Evolutionary conservation across 148 eudicot species (phyloP).

Genomic region (Camellia lanceoleosa): DNA sequence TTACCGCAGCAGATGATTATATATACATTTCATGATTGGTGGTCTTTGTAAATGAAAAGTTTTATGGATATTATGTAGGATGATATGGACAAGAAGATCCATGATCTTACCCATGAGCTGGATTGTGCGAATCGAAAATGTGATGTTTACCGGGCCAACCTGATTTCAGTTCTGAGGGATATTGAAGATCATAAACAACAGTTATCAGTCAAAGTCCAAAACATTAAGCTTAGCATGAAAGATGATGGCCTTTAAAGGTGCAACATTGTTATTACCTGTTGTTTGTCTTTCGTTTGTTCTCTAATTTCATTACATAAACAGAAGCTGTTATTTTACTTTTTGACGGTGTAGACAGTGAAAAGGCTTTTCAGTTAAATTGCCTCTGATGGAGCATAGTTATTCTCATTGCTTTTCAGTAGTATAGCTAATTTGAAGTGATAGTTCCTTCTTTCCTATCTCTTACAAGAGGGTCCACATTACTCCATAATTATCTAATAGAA

Average conservation of each 20-base stretch:
- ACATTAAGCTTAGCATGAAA: conserved; percentile 28
- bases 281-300: neutral
- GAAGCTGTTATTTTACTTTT: neutral
- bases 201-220: conserved; percentile 37
- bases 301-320: neutral
- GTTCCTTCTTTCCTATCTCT: neutral
- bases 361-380: neutral
- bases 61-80: conserved; percentile 24
- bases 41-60: neutral
- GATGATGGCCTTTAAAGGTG: conserved; percentile 32
- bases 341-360: neutral
- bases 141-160: conserved; percentile 35
- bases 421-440: neutral
- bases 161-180: conserved; percentile 33
- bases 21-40: neutral
- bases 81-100: conserved; percentile 40
- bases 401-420: neutral
- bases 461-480: neutral
- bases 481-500: neutral
- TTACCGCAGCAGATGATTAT: neutral
- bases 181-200: conserved; percentile 40
- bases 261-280: neutral
- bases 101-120: conserved; percentile 32
- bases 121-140: conserved; percentile 29
- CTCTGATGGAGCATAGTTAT: conserved; percentile 1